These are phyloP conservation scores for Stemphylium beticola DNA, from an alignment of 2,329 filamentous ascomycete species.

Conservation along the genomic window DNA sequence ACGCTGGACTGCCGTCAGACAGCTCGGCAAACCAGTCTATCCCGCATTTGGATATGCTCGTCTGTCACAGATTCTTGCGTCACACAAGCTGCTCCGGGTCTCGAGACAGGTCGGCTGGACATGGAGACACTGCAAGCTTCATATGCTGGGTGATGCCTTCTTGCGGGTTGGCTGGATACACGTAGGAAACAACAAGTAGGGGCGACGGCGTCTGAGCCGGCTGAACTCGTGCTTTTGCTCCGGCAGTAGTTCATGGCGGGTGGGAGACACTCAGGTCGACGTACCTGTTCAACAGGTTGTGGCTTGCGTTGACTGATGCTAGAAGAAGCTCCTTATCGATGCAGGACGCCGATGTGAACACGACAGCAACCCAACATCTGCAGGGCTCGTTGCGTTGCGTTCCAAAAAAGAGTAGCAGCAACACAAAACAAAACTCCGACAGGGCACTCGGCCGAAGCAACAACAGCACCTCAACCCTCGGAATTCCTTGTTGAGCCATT, in stretches of 20 bases:
- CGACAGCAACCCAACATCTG: constrained; percentile 2
- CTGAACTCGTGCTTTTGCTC: not conserved
- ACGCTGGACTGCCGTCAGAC: constrained; percentile 17
- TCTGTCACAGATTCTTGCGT: constrained; percentile 21
- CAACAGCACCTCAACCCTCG: constrained; percentile 1
- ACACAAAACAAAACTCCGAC: not conserved
- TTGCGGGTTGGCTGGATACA: constrained; percentile 4
- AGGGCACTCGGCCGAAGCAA: constrained; percentile 1
- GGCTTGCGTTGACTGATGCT: not conserved
- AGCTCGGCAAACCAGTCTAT: constrained; percentile 14
- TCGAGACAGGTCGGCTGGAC: constrained; percentile 18
- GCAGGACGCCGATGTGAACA: constrained; percentile 1
- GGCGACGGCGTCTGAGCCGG: constrained; percentile 12
- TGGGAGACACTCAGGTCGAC: not conserved
- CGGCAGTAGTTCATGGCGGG: not conserved
- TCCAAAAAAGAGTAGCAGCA: not conserved
- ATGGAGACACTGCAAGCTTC: constrained; percentile 24
- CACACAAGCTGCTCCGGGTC: constrained; percentile 13
- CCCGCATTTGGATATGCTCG: constrained; percentile 12
- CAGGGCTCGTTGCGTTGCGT: constrained; percentile 10
- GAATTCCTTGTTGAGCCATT: constrained; percentile 1
- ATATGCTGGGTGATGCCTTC: constrained; percentile 6
- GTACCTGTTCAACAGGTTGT: not conserved
- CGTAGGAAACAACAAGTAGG: not conserved
- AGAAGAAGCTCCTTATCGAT: not conserved